phyloP scores from a whole-genome alignment of 768 basidiomycete species.

The Hygrocybe coccinea region DNA sequence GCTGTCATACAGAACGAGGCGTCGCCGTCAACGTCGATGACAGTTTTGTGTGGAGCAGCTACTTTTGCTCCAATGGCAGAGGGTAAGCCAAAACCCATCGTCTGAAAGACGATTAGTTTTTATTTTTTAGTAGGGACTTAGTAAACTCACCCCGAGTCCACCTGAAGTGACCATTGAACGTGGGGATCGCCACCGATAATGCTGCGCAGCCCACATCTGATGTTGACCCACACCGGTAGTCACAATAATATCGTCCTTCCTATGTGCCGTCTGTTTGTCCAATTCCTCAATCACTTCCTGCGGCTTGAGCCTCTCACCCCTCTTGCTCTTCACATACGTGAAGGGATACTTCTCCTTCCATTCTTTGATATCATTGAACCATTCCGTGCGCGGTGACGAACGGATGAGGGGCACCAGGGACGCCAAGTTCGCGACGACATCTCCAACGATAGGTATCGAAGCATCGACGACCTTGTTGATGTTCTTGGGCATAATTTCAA shows the following conservation, averaged over 20 bases:
- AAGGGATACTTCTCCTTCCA: conserved; percentile 94
- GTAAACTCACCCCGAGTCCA: conserved; percentile 78
- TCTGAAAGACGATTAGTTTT: conserved; percentile 43
- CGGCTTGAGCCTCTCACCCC: conserved; percentile 79
- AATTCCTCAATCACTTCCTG: conserved; percentile 96
- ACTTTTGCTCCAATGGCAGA: conserved; percentile 96
- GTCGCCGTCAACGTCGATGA: conserved; percentile 96
- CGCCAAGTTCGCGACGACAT: conserved; percentile 80
- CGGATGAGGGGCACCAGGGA: conserved; percentile 78
- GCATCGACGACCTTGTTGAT: conserved; percentile 98
- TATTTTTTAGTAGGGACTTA: not conserved
- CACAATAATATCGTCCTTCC: conserved; percentile 83
- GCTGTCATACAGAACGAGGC: conserved; percentile 99
- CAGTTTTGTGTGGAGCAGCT: conserved; percentile 86
- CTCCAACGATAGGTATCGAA: conserved; percentile 88
- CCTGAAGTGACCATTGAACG: conserved; percentile 88
- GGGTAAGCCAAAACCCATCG: conserved; percentile 98
- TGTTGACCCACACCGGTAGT: conserved; percentile 97
- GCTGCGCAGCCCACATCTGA: conserved; percentile 99
- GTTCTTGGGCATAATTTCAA: conserved; percentile 98
- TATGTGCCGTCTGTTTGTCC: conserved; percentile 68
- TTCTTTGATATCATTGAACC: conserved; percentile 75
- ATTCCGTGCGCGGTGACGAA: conserved; percentile 57
- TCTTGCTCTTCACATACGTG: conserved; percentile 64
- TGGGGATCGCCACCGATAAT: conserved; percentile 86